Percentiles rank a stretch among this genome's conserved stretches.
These are phyloP conservation scores for Trichoderma asperellum DNA, from an alignment of 2,329 filamentous ascomycete species.

Conservation along the genomic window DNA sequence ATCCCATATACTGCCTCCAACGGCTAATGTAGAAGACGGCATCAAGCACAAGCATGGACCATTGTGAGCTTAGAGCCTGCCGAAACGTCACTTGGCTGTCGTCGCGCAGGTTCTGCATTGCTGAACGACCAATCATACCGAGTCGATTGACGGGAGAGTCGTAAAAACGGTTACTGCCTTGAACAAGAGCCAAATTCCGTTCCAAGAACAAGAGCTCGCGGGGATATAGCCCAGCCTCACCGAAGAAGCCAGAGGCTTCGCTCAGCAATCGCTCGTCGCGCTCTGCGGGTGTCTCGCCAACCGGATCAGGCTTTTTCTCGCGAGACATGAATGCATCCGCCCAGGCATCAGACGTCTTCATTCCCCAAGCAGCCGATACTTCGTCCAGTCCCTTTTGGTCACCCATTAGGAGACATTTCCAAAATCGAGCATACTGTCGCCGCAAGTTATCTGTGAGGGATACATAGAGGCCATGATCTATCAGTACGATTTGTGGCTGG, in stretches of 20 bases:
- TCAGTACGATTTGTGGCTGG: conserved; percentile 23
- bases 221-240: conserved; percentile 16
- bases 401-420: conserved; percentile 17
- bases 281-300: conserved; percentile 20
- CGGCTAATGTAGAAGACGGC: conserved; percentile 22
- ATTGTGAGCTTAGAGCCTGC: conserved; percentile 9
- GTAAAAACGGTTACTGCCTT: conserved; percentile 25
- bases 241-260: conserved; percentile 14
- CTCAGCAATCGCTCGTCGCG: neutral
- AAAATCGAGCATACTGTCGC: conserved; percentile 24
- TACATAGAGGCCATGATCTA: conserved; percentile 23
- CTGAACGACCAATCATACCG: conserved; percentile 26
- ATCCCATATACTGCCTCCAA: conserved; percentile 25
- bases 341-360: conserved; percentile 24
- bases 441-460: conserved; percentile 7
- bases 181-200: conserved; percentile 18
- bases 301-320: conserved; percentile 11
- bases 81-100: conserved; percentile 12
- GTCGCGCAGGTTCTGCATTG: conserved; percentile 17
- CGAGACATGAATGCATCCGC: conserved; percentile 24
- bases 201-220: conserved; percentile 25
- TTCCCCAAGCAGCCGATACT: conserved; percentile 17
- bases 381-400: conserved; percentile 20
- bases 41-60: conserved; percentile 26
- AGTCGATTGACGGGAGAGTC: conserved; percentile 22